phyloP scores from a whole-genome alignment of 1,284 basidiomycete genomes.

The Pseudozyma flocculosa region DNA sequence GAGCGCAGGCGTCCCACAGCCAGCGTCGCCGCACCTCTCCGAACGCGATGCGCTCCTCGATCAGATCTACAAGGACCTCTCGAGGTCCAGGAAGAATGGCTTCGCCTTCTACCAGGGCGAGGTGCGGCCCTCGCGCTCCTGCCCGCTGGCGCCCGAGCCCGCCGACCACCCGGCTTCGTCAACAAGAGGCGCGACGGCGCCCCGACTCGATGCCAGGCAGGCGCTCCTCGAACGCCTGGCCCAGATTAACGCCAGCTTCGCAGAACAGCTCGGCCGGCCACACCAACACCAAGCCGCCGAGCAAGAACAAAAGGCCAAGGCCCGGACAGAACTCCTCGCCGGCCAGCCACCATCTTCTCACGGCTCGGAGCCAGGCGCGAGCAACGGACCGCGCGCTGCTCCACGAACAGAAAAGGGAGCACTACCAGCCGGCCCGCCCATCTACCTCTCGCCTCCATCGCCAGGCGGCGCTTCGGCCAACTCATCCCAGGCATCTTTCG shows the following conservation, averaged over 20 bases:
- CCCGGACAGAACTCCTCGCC: too few species aligned
- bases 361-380: too few species aligned
- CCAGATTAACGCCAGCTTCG: slow-evolving; percentile 30
- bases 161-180: not conserved
- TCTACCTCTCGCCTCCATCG: slow-evolving; percentile 31
- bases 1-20: not conserved
- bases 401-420: too few species aligned
- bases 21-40: slow-evolving; percentile 5
- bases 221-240: slow-evolving; percentile 28
- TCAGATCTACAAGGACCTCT: slow-evolving; percentile 53
- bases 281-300: slow-evolving; percentile 1
- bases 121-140: slow-evolving; percentile 19
- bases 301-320: not conserved
- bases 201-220: slow-evolving; percentile 12
- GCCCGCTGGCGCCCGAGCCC: slow-evolving; percentile 25
- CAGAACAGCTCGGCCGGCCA: slow-evolving; percentile 14
- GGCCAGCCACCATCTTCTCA: too few species aligned
- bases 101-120: slow-evolving; percentile 46
- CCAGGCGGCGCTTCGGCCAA: slow-evolving; percentile 21
- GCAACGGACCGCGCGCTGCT: too few species aligned
- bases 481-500: slow-evolving; percentile 26
- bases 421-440: slow-evolving; percentile 24
- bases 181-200: not conserved
- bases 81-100: slow-evolving; percentile 43
- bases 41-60: slow-evolving; percentile 42